phyloP scores from a whole-genome alignment of 1,284 basidiomycete species.

The Termitomyces sp. region DNA sequence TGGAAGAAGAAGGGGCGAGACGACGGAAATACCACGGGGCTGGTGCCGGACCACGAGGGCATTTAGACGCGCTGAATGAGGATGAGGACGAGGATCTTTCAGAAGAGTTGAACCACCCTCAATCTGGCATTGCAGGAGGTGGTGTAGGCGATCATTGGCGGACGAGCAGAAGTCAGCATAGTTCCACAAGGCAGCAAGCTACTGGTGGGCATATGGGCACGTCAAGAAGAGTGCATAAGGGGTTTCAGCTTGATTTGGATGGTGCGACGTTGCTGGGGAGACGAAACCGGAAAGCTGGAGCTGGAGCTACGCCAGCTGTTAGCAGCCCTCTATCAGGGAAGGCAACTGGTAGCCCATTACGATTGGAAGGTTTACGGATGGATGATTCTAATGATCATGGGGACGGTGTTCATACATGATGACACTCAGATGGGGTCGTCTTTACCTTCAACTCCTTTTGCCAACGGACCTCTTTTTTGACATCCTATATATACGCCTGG shows the following conservation, averaged over 20 bases:
- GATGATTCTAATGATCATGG: constrained; percentile 17
- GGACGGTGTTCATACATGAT: background rate
- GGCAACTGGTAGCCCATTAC: constrained; percentile 26
- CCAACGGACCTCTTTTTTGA: background rate
- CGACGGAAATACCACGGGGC: constrained; percentile 74
- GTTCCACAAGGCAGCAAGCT: constrained; percentile 26
- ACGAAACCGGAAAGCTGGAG: constrained; percentile 43
- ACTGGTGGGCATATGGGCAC: constrained; percentile 15
- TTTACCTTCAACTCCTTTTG: background rate
- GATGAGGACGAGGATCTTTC: constrained; percentile 72
- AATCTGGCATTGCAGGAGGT: constrained; percentile 6
- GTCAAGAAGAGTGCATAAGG: constrained; percentile 22
- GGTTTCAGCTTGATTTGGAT: constrained; percentile 81
- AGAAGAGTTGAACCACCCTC: constrained; percentile 39
- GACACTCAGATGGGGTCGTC: background rate
- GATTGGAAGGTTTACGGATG: constrained; percentile 28
- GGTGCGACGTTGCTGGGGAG: constrained; percentile 81
- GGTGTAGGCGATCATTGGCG: constrained; percentile 35
- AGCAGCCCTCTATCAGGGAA: constrained; percentile 36
- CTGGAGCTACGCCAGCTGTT: constrained; percentile 22
- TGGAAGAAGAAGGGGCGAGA: constrained; percentile 96
- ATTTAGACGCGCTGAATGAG: constrained; percentile 86
- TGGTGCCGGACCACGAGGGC: constrained; percentile 76
- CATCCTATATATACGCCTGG: background rate
- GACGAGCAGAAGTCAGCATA: constrained; percentile 70